Conservation (phyloP, 1,139 yeast species). For the Entelexis sorbosivorans region DNA sequence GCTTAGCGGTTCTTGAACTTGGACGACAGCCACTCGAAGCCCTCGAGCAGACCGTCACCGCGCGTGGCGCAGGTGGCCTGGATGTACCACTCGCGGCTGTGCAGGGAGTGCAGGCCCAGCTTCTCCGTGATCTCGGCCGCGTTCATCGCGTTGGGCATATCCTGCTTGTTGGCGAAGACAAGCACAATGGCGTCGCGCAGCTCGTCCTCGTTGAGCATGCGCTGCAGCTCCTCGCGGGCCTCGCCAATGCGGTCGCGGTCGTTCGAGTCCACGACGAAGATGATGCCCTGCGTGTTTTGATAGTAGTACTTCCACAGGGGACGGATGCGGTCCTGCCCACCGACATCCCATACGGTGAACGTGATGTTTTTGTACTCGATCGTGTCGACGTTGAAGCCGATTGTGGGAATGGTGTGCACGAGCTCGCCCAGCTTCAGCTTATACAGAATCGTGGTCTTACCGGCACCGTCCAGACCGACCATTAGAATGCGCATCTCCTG, state of each 20-base stretch:
- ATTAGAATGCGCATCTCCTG: slow-evolving; percentile 75
- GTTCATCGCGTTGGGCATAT: slow-evolving; percentile 90
- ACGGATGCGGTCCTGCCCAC: slow-evolving; percentile 94
- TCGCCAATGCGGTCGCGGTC: slow-evolving; percentile 90
- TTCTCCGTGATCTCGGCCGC: slow-evolving; percentile 92
- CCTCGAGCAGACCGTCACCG: slow-evolving; percentile 90
- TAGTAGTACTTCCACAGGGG: slow-evolving; percentile 93
- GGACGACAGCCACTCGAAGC: slow-evolving; percentile 85
- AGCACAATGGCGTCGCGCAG: slow-evolving; percentile 80
- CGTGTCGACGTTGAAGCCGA: slow-evolving; percentile 90
- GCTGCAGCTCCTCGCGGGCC: slow-evolving; percentile 87
- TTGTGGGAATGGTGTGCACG: slow-evolving; percentile 87
- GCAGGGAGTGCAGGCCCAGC: slow-evolving; percentile 79
- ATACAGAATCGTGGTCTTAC: slow-evolving; percentile 83
- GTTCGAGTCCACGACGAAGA: slow-evolving; percentile 84
- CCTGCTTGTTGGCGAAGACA: slow-evolving; percentile 89
- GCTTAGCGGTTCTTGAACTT: slow-evolving; percentile 61
- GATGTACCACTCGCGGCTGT: slow-evolving; percentile 93
- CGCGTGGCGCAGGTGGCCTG: slow-evolving; percentile 92
- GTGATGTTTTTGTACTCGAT: slow-evolving; percentile 91
- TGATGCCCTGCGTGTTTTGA: slow-evolving; percentile 91
- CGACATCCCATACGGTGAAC: slow-evolving; percentile 94
- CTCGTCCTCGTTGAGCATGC: slow-evolving; percentile 90
- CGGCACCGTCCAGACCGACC: slow-evolving; percentile 92
- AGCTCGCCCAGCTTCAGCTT: slow-evolving; percentile 85